Evolutionary conservation across 306 rosid species (phyloP).

Genomic region (Hippophae rhamnoides): DNA sequence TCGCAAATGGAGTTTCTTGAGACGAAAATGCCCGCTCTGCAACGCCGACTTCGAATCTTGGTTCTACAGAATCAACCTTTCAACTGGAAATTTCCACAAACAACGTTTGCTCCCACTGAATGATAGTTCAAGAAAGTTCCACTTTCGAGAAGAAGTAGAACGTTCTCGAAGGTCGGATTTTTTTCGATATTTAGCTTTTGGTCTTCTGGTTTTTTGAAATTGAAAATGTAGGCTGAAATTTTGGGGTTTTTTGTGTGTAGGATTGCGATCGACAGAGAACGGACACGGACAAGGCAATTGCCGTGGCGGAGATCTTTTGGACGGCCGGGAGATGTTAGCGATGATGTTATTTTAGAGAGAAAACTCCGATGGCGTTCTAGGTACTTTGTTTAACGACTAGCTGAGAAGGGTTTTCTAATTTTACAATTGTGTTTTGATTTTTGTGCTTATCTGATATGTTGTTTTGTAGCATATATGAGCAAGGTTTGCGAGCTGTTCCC

Average conservation of each 20-base stretch:
- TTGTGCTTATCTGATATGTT: neutral
- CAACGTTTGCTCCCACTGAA: constrained; percentile 19
- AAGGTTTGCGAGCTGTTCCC: constrained; percentile 28
- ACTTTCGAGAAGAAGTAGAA: constrained; percentile 2
- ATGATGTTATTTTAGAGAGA: constrained; percentile 29
- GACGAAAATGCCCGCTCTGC: constrained; percentile 53
- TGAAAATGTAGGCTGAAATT: constrained; percentile 4
- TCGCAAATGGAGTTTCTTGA: constrained; percentile 43
- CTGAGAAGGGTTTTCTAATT: neutral
- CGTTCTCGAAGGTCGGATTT: constrained; percentile 5
- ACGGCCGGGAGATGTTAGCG: constrained; percentile 26
- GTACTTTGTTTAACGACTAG: constrained; percentile 10
- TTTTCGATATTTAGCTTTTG: constrained; percentile 5
- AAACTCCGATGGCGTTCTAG: constrained; percentile 55
- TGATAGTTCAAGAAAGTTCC: neutral
- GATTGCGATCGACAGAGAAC: constrained; percentile 13
- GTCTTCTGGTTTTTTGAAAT: neutral
- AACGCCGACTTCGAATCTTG: constrained; percentile 42
- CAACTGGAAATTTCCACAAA: neutral
- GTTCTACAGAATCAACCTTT: constrained; percentile 12
- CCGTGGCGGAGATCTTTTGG: constrained; percentile 60
- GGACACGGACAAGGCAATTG: constrained; percentile 28
- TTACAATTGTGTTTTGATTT: constrained; percentile 3
- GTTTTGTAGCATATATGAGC: constrained; percentile 21
- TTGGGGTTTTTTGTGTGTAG: constrained; percentile 5